Evolutionary conservation across 2,329 filamentous ascomycete genomes (phyloP).

Genomic region (Trichophyton rubrum): DNA sequence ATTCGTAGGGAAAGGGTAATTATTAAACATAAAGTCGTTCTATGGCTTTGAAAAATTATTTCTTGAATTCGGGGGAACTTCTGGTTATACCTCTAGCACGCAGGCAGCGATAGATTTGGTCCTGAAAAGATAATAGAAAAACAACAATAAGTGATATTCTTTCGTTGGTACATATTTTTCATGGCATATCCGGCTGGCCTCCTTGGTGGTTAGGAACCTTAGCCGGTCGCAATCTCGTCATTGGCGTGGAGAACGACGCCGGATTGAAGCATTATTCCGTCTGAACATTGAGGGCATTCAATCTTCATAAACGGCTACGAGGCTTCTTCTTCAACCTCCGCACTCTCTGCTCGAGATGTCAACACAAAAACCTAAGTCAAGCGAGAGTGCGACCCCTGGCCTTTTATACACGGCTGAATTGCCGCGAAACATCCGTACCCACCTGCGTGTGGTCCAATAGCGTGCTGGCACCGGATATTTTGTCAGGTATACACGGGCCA

Average conservation of each 20-base stretch:
- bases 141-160: background rate
- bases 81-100: too few species aligned
- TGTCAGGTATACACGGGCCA: background rate
- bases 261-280: background rate
- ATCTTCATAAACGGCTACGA: background rate
- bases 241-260: background rate
- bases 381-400: background rate
- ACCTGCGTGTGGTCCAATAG: background rate
- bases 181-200: too few species aligned
- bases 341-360: background rate
- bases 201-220: background rate
- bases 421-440: slow-evolving; percentile 3
- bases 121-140: background rate
- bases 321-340: background rate
- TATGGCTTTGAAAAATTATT: too few species aligned
- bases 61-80: too few species aligned
- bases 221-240: background rate
- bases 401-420: background rate
- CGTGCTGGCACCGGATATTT: background rate
- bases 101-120: too few species aligned
- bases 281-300: background rate
- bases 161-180: background rate
- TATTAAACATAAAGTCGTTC: too few species aligned
- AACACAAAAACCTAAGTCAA: background rate
- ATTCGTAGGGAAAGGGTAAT: background rate